Evolutionary conservation across 2,329 filamentous ascomycete genomes (phyloP), one percentile per base, ranked within the genome.

Genomic region (Dryadomyces quercivorus): DNA sequence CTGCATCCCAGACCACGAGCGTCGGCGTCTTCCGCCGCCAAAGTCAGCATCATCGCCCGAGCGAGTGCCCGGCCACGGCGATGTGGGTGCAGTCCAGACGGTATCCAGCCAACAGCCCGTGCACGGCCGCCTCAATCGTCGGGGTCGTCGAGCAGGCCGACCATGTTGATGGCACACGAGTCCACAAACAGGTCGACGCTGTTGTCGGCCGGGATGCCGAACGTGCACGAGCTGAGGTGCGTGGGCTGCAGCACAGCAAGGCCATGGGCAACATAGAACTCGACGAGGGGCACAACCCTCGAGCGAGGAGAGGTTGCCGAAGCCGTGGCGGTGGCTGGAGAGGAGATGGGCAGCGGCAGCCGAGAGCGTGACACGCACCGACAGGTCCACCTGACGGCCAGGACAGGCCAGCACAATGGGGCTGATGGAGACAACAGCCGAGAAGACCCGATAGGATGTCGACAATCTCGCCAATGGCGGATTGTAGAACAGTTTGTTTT

Each of bases 181-280:
- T 64, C 60, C 63, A 66, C 67, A 55, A 63, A 66, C 48, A 66
- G 57, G 6, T 66, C 56, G 10, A 62, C 62, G 21, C 58, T 59
- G 34, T 55, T 54, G 6, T 44, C 55, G 0, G 57, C 50, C 12
- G 56, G 22, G 3, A 69, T 56, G 9, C 55, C 58, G 2, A 70
- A 61, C 2, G 64, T 64, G 43, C 59, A 59, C 21, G 70, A 72
- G 52, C 62, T 66, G 2, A 72, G 60, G 57, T 72, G 70, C 2
- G 70, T 72, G 3, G 71, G 71, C 55, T 73, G 70, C 12, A 73
- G 61, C 5, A 73, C 71, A 0, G 64, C 68, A 59, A 72, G 72
- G 53, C 70, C 70, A 49, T 69, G 70, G 18, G 65, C 62, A 5
- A 70, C 70, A 63, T 66, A 72, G 62, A 72, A 72, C 51, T 71